A percentile compares a stretch with the other conserved stretches of the same genome.
These are phyloP conservation scores for Gleditsia sinensis DNA, from an alignment of 306 rosid species.

Conservation along the genomic window DNA sequence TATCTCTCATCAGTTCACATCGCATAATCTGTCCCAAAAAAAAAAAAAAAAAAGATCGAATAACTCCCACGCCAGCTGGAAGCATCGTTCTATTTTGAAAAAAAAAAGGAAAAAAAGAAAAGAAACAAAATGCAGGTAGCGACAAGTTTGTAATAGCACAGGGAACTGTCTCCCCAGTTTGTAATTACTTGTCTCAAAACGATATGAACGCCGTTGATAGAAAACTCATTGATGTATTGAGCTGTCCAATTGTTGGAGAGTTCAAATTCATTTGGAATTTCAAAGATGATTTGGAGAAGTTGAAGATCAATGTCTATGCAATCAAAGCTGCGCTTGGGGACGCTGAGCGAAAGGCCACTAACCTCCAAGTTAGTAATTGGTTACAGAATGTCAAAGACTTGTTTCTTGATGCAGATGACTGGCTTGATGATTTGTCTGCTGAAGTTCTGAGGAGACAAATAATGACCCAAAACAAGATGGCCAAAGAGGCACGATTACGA, in stretches of 20 bases:
- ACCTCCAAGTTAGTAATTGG: not conserved
- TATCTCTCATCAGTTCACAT: no score
- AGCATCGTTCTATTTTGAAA: no score
- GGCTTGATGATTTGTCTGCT: not conserved
- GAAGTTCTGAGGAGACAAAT: not conserved
- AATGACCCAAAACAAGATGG: not conserved
- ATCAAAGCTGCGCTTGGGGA: not conserved
- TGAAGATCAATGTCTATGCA: not conserved
- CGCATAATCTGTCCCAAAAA: no score
- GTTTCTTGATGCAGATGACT: not conserved
- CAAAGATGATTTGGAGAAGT: not conserved
- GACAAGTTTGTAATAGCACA: no score
- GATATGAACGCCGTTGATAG: not conserved
- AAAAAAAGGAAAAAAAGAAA: no score
- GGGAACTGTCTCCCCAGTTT: no score
- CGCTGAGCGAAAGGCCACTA: not conserved
- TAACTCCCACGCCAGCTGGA: no score
- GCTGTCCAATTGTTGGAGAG: no score
- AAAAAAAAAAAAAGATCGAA: no score
- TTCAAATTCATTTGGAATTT: not conserved
- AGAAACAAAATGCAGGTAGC: no score
- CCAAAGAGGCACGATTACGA: not conserved
- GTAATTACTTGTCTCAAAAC: no score
- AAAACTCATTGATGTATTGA: not conserved
- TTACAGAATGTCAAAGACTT: not conserved